These are phyloP conservation scores for Termitomyces sp. DNA, from an alignment of 1,284 basidiomycete species.

Conservation along the genomic window DNA sequence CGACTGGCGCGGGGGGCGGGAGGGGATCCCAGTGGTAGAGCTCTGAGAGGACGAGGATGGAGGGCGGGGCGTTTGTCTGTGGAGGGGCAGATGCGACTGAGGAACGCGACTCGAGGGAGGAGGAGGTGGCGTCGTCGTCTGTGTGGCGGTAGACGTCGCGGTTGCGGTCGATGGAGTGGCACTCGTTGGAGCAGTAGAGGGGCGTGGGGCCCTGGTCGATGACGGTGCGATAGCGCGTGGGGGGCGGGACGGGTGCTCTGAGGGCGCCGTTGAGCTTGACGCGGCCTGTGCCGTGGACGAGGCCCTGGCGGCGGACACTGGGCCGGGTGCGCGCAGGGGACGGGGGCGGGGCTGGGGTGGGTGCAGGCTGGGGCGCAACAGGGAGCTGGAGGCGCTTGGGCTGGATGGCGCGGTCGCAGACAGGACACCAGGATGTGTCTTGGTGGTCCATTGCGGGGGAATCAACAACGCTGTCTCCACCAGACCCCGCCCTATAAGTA, in stretches of 20 bases:
- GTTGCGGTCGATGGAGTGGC: conserved; percentile 53
- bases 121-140: conserved; percentile 22
- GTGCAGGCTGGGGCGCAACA: conserved; percentile 23
- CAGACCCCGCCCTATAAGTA: conserved; percentile 20
- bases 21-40: conserved; percentile 53
- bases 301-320: conserved; percentile 40
- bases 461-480: conserved; percentile 12
- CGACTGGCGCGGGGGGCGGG: conserved; percentile 44
- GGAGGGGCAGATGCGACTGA: conserved; percentile 26
- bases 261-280: conserved; percentile 43
- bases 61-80: conserved; percentile 26
- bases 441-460: conserved; percentile 36
- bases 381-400: conserved; percentile 60
- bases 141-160: conserved; percentile 35
- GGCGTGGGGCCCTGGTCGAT: conserved; percentile 73
- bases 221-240: conserved; percentile 50
- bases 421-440: conserved; percentile 67
- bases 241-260: conserved; percentile 24
- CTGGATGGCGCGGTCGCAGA: conserved; percentile 64
- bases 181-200: conserved; percentile 76
- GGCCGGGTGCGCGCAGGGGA: conserved; percentile 34
- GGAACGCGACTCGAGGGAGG: conserved; percentile 33
- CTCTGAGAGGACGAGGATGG: conserved; percentile 46
- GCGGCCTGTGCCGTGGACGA: conserved; percentile 58
- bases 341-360: conserved; percentile 25